Conservation (phyloP, 2,329 filamentous ascomycete genomes). For the Pestalotiopsis sp. region DNA sequence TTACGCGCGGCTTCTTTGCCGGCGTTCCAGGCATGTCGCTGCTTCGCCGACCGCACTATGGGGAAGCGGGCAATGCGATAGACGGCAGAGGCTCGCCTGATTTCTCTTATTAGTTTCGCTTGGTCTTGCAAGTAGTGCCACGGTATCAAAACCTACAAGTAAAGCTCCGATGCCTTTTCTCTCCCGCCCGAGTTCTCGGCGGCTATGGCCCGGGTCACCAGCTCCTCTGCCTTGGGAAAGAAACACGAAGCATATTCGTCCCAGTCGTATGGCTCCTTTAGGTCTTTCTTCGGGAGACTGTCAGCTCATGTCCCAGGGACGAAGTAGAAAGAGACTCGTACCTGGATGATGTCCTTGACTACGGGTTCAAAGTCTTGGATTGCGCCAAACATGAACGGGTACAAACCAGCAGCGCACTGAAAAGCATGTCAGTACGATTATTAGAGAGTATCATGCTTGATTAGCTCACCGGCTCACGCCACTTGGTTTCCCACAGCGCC, state of each 20-base stretch:
- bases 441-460: not conserved
- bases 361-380: conserved; percentile 33
- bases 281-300: conserved; percentile 13
- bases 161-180: conserved; percentile 31
- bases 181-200: conserved; percentile 21
- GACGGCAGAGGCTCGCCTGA: conserved; percentile 30
- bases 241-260: conserved; percentile 35
- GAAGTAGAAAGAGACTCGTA: not conserved
- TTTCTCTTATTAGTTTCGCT: not conserved
- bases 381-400: conserved; percentile 35
- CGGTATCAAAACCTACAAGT: conserved; percentile 20
- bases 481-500: conserved; percentile 30
- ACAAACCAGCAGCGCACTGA: conserved; percentile 32
- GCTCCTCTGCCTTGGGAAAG: conserved; percentile 30
- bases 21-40: conserved; percentile 26
- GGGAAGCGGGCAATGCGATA: conserved; percentile 36
- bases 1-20: conserved; percentile 29
- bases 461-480: conserved; percentile 24
- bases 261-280: conserved; percentile 30
- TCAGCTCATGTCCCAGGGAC: not conserved
- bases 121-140: not conserved
- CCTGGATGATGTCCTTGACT: conserved; percentile 27
- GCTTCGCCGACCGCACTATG: conserved; percentile 28
- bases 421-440: not conserved
- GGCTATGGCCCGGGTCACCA: conserved; percentile 19